These are phyloP conservation scores for Rhizophagus prolifer DNA, from an alignment of 192 early-diverging fungal genomes.

Conservation along the genomic window DNA sequence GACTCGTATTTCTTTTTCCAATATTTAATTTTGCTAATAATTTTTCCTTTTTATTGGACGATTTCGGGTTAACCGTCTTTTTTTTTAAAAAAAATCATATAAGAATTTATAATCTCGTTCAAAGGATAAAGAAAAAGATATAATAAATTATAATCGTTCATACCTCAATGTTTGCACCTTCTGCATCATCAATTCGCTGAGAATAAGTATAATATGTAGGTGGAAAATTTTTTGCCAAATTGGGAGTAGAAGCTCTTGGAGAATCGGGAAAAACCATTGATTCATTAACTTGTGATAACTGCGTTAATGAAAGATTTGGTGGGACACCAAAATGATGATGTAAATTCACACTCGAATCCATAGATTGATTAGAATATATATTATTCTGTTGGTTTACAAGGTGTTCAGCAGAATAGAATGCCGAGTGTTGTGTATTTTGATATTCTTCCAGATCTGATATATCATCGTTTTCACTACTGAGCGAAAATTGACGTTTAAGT, in stretches of 20 bases:
- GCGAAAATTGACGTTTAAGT: slow-evolving; percentile 36
- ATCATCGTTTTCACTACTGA: background rate
- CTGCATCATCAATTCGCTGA: background rate
- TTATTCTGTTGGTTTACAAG: background rate
- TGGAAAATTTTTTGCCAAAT: background rate
- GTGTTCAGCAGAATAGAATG: background rate
- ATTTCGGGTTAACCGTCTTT: background rate
- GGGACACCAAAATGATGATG: background rate
- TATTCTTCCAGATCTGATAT: background rate
- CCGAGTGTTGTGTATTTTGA: no score
- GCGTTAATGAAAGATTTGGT: background rate
- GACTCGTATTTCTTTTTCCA: background rate
- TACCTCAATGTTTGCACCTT: background rate
- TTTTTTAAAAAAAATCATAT: no score
- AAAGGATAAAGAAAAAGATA: no score
- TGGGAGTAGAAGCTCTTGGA: background rate
- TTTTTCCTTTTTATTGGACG: background rate
- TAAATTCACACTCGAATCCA: background rate
- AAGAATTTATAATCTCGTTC: no score
- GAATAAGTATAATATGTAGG: background rate
- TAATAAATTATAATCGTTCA: background rate
- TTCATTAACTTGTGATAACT: background rate
- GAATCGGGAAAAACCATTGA: background rate
- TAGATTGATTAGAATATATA: background rate
- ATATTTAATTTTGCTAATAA: background rate